phyloP scores from a whole-genome alignment of 106 monocot genomes.

The Apostasia shenzhenica region DNA sequence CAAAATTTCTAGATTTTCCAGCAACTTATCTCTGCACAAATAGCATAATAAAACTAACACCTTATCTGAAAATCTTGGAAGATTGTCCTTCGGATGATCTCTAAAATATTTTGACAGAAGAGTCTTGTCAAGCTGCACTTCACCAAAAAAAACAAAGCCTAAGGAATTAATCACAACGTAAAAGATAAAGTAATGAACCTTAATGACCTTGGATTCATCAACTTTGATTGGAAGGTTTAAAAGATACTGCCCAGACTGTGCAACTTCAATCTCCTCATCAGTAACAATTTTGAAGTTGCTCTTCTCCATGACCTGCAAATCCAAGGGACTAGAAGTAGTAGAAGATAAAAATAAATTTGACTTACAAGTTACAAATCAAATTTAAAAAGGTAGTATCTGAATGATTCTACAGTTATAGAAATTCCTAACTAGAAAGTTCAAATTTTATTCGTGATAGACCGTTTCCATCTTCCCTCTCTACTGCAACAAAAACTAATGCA shows the following conservation, averaged over 20 bases:
- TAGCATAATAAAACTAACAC: conserved; percentile 17
- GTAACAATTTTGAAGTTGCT: conserved; percentile 87
- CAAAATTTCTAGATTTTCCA: no score
- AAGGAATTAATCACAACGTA: not conserved
- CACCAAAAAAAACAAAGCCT: conserved; percentile 6
- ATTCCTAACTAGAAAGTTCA: no score
- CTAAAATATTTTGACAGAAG: conserved; percentile 75
- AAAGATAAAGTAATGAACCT: not conserved
- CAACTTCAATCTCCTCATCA: conserved; percentile 87
- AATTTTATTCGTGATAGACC: no score
- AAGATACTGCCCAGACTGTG: conserved; percentile 86
- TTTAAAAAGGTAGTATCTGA: no score
- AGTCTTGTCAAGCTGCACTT: conserved; percentile 63
- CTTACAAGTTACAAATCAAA: no score
- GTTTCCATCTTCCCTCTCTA: no score
- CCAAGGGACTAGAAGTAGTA: not conserved
- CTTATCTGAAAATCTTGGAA: conserved; percentile 89
- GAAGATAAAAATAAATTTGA: not conserved
- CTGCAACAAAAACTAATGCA: no score
- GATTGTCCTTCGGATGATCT: conserved; percentile 68
- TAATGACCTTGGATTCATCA: conserved; percentile 85
- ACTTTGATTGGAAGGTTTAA: conserved; percentile 97
- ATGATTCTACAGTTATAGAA: no score
- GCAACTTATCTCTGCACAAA: no score
- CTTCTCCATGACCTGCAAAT: conserved; percentile 80